phyloP scores from a whole-genome alignment of 768 basidiomycete genomes.

The Auricularia cornea region DNA sequence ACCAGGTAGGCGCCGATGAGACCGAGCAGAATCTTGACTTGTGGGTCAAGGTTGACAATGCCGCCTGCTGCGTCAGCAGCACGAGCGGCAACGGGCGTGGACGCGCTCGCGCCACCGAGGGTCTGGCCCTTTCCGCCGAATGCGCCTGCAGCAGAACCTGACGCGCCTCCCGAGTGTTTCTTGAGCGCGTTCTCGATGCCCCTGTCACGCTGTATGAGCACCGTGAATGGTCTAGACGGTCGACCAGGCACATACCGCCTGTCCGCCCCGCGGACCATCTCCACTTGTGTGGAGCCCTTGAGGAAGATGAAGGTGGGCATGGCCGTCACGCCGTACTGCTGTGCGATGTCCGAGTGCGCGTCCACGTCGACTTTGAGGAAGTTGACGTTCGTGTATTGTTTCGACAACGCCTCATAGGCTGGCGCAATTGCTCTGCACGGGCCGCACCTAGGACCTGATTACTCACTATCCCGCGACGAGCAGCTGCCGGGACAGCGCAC shows the following conservation, averaged over 20 bases:
- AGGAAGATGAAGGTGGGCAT: conserved; percentile 85
- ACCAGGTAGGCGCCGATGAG: conserved; percentile 57
- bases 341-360: conserved; percentile 57
- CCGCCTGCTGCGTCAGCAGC: conserved; percentile 27
- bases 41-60: conserved; percentile 51
- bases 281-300: conserved; percentile 56
- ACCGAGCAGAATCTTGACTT: conserved; percentile 55
- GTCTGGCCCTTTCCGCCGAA: conserved; percentile 73
- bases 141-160: conserved; percentile 30
- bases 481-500: conserved; percentile 25
- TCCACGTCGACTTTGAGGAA: conserved; percentile 84
- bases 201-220: conserved; percentile 27
- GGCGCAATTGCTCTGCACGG: conserved; percentile 83
- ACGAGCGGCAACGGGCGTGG: conserved; percentile 26
- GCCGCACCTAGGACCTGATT: conserved; percentile 52
- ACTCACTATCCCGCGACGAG: conserved; percentile 9
- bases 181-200: conserved; percentile 51
- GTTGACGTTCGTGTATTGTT: conserved; percentile 59
- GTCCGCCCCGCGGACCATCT: conserved; percentile 67
- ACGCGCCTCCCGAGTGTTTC: conserved; percentile 37
- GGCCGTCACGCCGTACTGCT: conserved; percentile 31
- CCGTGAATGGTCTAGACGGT: neutral
- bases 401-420: conserved; percentile 58
- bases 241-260: conserved; percentile 36
- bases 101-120: conserved; percentile 40